Percentiles rank a stretch among this genome's conserved stretches.
Conservation (phyloP, 768 basidiomycete genomes). For the Boletus vermiculosoides region DNA sequence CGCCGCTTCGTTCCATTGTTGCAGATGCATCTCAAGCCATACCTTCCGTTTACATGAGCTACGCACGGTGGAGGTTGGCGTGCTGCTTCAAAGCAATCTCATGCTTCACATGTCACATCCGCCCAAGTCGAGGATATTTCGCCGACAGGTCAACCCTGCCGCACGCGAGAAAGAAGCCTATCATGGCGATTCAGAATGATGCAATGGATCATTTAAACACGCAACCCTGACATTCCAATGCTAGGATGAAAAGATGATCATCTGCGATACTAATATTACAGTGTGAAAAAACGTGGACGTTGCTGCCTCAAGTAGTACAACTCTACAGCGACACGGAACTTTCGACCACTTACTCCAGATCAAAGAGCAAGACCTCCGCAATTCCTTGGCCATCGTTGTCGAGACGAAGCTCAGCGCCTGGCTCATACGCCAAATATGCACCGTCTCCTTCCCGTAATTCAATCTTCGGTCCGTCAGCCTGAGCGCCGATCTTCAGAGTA, state of each 20-base stretch:
- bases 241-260: slow-evolving; percentile 8
- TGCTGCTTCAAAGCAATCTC: neutral
- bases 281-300: neutral
- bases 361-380: slow-evolving; percentile 80
- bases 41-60: neutral
- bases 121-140: neutral
- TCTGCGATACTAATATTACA: slow-evolving; percentile 4
- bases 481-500: slow-evolving; percentile 49
- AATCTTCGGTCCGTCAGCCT: slow-evolving; percentile 39
- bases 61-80: neutral
- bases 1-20: neutral
- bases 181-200: neutral
- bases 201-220: neutral
- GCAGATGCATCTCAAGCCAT: neutral
- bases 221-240: slow-evolving; percentile 4
- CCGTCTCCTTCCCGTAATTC: slow-evolving; percentile 86
- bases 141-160: neutral
- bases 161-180: neutral
- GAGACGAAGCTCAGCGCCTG: slow-evolving; percentile 36
- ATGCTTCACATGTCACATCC: neutral
- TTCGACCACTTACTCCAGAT: slow-evolving; percentile 49
- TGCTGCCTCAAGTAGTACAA: neutral
- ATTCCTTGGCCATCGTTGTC: slow-evolving; percentile 64
- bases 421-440: slow-evolving; percentile 61
- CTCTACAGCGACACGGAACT: neutral